Base-by-base conservation (phyloP, 148 eudicot species). In the Chenopodium formosanum region DNA sequence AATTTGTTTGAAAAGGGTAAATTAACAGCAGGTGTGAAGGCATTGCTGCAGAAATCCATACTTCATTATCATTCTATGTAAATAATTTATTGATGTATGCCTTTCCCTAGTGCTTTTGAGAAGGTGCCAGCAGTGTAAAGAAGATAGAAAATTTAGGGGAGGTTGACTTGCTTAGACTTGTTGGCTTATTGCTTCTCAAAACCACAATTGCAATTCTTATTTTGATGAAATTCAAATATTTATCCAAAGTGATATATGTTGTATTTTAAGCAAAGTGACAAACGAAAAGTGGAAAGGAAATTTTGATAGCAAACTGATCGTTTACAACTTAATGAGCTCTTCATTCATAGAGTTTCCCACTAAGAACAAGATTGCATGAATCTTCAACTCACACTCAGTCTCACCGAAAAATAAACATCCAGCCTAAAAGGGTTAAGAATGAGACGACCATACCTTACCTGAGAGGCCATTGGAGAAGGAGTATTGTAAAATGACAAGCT, bases 391-490 rank as follows among this genome's bases (percentile, higher is more conserved):
- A 47, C n/a, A 66, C 74, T 74, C 58, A 34, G 31, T 66, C 32
- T 62, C 69, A 69, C 27, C 52, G 13, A 22, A 80, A 56, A 44
- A 76, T 17, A 47, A 29, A 46, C 69, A 13, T 76, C 58, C 69
- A 13, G 76, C 58, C 77, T 48, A n/a, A 81, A 40, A 76, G 60
- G 70, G 62, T 79, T 82, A 74, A 81, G 75, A 78, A 78, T 79
- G 78, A 82, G 73, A 75, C 29, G 52, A 70, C 71, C 87, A 82
- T 78, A 81, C 81, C 80, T 83, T 85, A 92, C 97, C 91, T 97
- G 99, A 78, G 90, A 71, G 78, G 91, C 92, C 94, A 94, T 90
- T 81, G 99, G 99, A 70, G 98, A 94, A 80, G 99, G 99, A 82
- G 99, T 97, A 84, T 74, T 92, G 81, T 88, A 97, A 76, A 90